phyloP scores from a whole-genome alignment of 169 alveolate genomes.

The Plasmodium blacklocki region DNA sequence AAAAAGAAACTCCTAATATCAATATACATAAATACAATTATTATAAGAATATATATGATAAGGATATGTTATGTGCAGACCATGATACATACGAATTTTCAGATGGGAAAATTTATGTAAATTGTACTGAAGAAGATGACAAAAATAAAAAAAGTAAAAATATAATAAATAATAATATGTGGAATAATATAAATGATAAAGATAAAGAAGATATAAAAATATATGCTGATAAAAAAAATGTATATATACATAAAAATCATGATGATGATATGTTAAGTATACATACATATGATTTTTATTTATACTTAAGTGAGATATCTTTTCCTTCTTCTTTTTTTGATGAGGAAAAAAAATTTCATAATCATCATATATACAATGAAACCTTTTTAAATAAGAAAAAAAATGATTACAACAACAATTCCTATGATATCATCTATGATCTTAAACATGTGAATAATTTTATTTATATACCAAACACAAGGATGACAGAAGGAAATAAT shows the following conservation, averaged over 20 bases:
- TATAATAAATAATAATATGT: background rate
- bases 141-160: background rate
- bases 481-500: background rate
- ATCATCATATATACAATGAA: no score
- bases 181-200: background rate
- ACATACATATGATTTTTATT: slow-evolving; percentile 38
- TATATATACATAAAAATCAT: slow-evolving; percentile 12
- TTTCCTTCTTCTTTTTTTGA: slow-evolving; percentile 10
- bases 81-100: slow-evolving; percentile 23
- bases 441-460: background rate
- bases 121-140: background rate
- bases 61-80: background rate
- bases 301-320: slow-evolving; percentile 29
- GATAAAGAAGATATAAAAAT: background rate
- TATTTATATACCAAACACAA: background rate
- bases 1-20: background rate
- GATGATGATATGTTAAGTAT: slow-evolving; percentile 2
- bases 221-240: slow-evolving; percentile 32
- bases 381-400: no score
- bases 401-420: background rate
- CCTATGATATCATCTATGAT: background rate
- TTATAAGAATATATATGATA: background rate
- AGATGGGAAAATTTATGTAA: slow-evolving; percentile 24
- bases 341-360: background rate
- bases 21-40: background rate